Evolutionary conservation across 768 basidiomycete genomes (phyloP).

Genomic region (Coprinopsis sp.): DNA sequence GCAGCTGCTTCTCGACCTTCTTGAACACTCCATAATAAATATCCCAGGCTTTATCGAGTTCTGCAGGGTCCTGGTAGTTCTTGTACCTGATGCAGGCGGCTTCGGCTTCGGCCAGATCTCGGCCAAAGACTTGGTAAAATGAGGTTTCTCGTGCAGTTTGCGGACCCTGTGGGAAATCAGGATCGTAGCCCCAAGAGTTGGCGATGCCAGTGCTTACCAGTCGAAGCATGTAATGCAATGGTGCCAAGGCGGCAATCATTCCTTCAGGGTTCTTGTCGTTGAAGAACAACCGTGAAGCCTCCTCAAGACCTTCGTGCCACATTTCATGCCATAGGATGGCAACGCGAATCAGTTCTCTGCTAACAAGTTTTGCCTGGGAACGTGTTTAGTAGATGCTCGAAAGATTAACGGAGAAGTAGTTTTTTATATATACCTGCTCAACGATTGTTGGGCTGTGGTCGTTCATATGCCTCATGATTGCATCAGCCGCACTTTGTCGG

Average conservation of each 20-base stretch:
- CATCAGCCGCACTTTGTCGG: slow-evolving; percentile 76
- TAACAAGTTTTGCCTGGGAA: slow-evolving; percentile 49
- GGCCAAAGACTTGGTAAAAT: slow-evolving; percentile 89
- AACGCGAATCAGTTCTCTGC: slow-evolving; percentile 91
- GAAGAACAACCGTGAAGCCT: slow-evolving; percentile 94
- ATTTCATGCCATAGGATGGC: slow-evolving; percentile 98
- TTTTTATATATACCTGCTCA: slow-evolving; percentile 72
- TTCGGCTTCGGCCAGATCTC: slow-evolving; percentile 88
- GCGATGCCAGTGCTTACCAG: slow-evolving; percentile 45
- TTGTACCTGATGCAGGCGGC: slow-evolving; percentile 87
- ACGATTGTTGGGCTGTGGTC: slow-evolving; percentile 88
- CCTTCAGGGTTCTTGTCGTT: slow-evolving; percentile 95
- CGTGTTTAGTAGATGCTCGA: not conserved
- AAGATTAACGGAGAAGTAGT: not conserved
- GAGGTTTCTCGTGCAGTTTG: slow-evolving; percentile 92
- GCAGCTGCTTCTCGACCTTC: slow-evolving; percentile 91
- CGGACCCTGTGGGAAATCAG: slow-evolving; percentile 59
- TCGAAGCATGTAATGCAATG: slow-evolving; percentile 89
- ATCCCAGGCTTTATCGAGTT: slow-evolving; percentile 98
- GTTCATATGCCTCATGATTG: slow-evolving; percentile 89
- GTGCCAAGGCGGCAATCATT: slow-evolving; percentile 92
- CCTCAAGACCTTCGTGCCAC: slow-evolving; percentile 98
- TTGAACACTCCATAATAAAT: slow-evolving; percentile 97
- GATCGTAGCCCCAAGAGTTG: not conserved
- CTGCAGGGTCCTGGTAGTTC: slow-evolving; percentile 78